A percentile compares a stretch with the other conserved stretches of the same genome.
Conservation (phyloP, 225 moss, liverwort and hornwort species). For the Pseudoscleropodium purum region DNA sequence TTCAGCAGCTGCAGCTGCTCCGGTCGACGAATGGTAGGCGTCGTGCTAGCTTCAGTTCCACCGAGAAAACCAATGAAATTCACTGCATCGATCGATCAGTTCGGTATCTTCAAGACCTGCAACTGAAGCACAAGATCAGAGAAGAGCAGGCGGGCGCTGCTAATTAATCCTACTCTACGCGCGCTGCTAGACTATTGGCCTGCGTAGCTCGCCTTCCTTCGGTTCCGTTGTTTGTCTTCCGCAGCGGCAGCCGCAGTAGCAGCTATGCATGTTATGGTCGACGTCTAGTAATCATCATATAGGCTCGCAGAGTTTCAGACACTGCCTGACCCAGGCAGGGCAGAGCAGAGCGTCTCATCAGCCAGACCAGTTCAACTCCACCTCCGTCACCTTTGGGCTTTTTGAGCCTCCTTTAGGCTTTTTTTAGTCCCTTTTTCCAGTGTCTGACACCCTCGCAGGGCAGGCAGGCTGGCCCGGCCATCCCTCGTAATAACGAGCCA, state of each 20-base stretch:
- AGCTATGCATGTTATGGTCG: neutral
- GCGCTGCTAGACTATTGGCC: neutral
- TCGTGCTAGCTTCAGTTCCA: neutral
- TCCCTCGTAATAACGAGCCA: neutral
- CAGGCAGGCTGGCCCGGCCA: neutral
- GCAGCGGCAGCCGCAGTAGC: neutral
- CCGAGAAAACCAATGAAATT: neutral
- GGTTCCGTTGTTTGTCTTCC: neutral
- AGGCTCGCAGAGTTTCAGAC: neutral
- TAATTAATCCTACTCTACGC: neutral
- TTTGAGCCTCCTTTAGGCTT: neutral
- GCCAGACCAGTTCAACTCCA: neutral
- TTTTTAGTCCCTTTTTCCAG: neutral
- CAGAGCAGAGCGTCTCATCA: neutral
- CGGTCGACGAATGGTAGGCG: neutral
- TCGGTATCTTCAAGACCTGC: neutral
- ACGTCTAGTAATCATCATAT: neutral
- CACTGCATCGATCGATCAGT: neutral
- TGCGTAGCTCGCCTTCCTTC: neutral
- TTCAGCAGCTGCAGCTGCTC: neutral
- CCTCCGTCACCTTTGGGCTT: neutral
- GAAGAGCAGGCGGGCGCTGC: neutral
- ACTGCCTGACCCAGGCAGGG: too few species aligned
- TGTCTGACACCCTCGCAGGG: neutral
- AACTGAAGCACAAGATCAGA: neutral